Evolutionary conservation across 2,329 filamentous ascomycete genomes (phyloP), one percentile per base, ranked within the genome.

Genomic region (Trichophyton verrucosum): DNA sequence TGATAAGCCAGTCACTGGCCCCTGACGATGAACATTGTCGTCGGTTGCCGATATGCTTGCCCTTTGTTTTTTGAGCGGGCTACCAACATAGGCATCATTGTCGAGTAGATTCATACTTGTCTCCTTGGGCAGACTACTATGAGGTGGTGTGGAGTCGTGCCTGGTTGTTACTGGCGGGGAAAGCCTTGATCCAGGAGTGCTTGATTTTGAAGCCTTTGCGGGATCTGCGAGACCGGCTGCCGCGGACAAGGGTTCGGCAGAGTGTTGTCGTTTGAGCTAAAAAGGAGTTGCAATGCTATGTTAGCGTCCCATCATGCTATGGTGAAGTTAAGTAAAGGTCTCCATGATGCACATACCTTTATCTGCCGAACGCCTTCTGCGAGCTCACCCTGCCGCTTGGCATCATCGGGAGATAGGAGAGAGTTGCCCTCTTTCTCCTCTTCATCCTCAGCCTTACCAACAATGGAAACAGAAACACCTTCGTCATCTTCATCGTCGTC

Each of bases 401-500:
- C 80, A 67, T 86, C 84, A 66, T 86, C 83, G 1, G 82, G 78
- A 27, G 82, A 83, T n/a, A 86, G 72, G 65, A 73, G 68, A 33
- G 65, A 67, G 22, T 78, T 77, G 57, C 76, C 74, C 11, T 76
- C 75, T 60, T 81, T 78, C 60, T 76, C 74, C 65, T 81, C 80
- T 40, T 75, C 74, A 11, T 86, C 71, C 80, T 89, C 70, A 80
- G 89, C 74, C 72, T 88, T 88, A 65, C 77, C 78, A 30, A 87
- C 73, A 58, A 83, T 81, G 5, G 72, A 69, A 38, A 71, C 24
- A 9, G 88, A 87, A 2, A 90, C 87, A 17, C 86, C 84, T 6
- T 89, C 88, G 2, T 91, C 87, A 20, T 86, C 84, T 3, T 51
- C 51, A 30, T 89, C 87, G 30, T 86, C 83, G 38, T 89, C 86